Base-by-base conservation (phyloP, 75 land plant species). In the Picea glauca region DNA sequence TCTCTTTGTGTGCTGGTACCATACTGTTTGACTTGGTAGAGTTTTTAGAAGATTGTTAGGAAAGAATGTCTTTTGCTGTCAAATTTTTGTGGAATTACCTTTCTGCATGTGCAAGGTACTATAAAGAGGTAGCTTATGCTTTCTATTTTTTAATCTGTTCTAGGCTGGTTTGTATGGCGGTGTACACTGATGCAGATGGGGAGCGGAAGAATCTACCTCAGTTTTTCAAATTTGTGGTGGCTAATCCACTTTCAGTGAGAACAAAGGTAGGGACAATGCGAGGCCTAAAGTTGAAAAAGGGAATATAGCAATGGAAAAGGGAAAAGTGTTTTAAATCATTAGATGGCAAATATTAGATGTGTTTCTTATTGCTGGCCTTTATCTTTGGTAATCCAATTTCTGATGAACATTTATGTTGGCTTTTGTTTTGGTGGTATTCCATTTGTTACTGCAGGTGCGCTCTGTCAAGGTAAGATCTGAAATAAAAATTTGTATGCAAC, bases 171-270 rank as follows among this genome's bases (percentile, higher is more conserved):
- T 97, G 99, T 80, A 91, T 88, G 84, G 99, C 99, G 61, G 79
- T 91, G 64, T 97, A 97, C 84, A 88, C 85, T 83, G 99, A 97
- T 82, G 87, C 88, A 62, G 99, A 95, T 72, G 88, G 94, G 74
- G 99, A 97, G 68, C 90, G 98, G 13, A 97, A 97, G 83, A 90
- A 92, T 84, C 96, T 95, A 68, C 99, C 99, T 50, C 99, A 97
- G 79, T 95, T 91, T 80, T 97, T 97, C 84, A 97, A 97, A 87
- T 97, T 97, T 82, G 83, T 87, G 60, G 96, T 96, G 31, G 81
- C 98, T 43, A 97, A 97, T 84, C 99, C 99, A 75, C 91, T 97
- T 62, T 97, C 99, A 58, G 99, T 97, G 58, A 83, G 91, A 82
- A 97, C 99, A 32, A 97, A 97, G 99, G 99, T 97, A 86, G 58